A percentile compares a stretch with the other conserved stretches of the same genome.
phyloP scores from a whole-genome alignment of 768 basidiomycete species.

The Leccinum incarnatum region DNA sequence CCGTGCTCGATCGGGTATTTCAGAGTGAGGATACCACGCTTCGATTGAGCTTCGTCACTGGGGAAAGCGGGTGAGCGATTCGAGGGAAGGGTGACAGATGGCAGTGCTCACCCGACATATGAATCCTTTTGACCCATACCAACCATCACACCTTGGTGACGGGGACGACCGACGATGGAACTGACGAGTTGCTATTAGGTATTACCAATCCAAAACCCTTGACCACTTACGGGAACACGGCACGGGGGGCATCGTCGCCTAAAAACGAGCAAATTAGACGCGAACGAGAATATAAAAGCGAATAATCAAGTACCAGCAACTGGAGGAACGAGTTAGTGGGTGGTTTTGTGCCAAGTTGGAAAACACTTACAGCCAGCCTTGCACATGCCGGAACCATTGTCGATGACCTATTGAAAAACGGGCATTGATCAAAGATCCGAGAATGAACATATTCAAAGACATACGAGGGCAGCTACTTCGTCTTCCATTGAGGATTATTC shows the following conservation, averaged over 20 bases:
- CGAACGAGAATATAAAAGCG: background rate
- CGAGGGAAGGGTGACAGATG: slow-evolving; percentile 6
- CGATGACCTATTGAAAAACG: slow-evolving; percentile 60
- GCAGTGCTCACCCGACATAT: slow-evolving; percentile 72
- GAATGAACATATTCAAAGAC: background rate
- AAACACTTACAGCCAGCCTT: slow-evolving; percentile 91
- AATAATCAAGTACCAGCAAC: slow-evolving; percentile 55
- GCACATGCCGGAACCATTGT: slow-evolving; percentile 99
- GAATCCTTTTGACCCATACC: slow-evolving; percentile 97
- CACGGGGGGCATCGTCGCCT: slow-evolving; percentile 88
- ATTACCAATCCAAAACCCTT: slow-evolving; percentile 3
- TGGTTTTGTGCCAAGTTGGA: slow-evolving; percentile 3
- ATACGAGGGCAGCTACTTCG: slow-evolving; percentile 58
- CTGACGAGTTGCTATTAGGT: slow-evolving; percentile 35
- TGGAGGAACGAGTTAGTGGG: slow-evolving; percentile 31
- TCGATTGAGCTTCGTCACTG: slow-evolving; percentile 89
- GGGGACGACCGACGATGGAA: slow-evolving; percentile 92
- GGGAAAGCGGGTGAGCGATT: slow-evolving; percentile 7
- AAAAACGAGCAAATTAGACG: slow-evolving; percentile 24
- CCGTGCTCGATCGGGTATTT: slow-evolving; percentile 95
- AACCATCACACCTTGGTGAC: slow-evolving; percentile 95
- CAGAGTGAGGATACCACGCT: slow-evolving; percentile 90
- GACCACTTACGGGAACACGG: slow-evolving; percentile 87
- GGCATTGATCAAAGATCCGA: slow-evolving; percentile 3
- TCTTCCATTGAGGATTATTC: slow-evolving; percentile 51